These are phyloP conservation scores for Phytopythium mirpurense DNA, from an alignment of 352 stramenopile genomes.

Conservation along the genomic window DNA sequence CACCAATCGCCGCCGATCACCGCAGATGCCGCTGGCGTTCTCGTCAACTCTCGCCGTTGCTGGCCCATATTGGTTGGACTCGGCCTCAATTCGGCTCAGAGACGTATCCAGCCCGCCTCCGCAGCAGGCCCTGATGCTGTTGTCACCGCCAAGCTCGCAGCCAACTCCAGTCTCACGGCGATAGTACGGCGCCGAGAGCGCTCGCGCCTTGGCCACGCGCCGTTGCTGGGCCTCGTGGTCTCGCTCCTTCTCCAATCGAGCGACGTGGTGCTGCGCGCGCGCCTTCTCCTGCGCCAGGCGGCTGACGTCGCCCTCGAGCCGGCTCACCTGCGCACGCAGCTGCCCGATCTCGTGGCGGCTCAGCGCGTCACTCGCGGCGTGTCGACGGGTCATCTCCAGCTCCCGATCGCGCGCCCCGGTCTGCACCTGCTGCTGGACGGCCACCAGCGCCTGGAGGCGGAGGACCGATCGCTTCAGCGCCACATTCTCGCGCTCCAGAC, in stretches of 20 bases:
- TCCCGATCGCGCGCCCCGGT: constrained; percentile 33
- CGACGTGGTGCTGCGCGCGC: constrained; percentile 21
- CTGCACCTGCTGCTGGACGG: constrained; percentile 54
- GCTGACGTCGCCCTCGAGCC: constrained; percentile 44
- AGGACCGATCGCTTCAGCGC: constrained; percentile 62
- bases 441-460: constrained; percentile 55
- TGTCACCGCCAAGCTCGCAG: background rate
- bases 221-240: constrained; percentile 33
- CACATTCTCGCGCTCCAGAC: constrained; percentile 56
- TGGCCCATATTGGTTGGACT: background rate
- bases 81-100: background rate
- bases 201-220: constrained; percentile 44
- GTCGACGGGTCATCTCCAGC: constrained; percentile 24
- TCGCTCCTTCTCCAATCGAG: constrained; percentile 41
- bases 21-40: background rate
- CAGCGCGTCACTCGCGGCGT: constrained; percentile 27
- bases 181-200: constrained; percentile 35
- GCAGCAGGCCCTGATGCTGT: too few relatives aligned
- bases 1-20: background rate
- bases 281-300: constrained; percentile 41
- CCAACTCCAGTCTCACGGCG: constrained; percentile 4
- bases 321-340: constrained; percentile 38
- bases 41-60: background rate
- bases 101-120: too few relatives aligned
- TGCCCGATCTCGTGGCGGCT: constrained; percentile 37